A percentile compares a stretch with the other conserved stretches of the same genome.
Conservation (phyloP, 495 filamentous ascomycete species). For the Xylaria telfairii region DNA sequence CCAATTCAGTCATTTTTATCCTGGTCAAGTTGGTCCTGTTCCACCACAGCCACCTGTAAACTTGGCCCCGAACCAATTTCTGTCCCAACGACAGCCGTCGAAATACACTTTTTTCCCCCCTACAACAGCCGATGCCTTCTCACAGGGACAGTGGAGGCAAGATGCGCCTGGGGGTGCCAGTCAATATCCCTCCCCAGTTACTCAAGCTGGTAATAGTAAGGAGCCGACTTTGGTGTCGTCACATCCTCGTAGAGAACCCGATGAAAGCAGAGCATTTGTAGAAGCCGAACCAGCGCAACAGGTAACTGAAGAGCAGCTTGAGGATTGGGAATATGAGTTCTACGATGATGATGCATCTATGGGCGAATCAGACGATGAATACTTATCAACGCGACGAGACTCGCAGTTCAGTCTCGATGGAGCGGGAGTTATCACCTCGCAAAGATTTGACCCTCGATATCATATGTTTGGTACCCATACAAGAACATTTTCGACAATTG, state of each 20-base stretch:
- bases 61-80: conserved; percentile 34
- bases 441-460: conserved; percentile 38
- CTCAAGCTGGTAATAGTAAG: conserved; percentile 25
- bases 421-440: conserved; percentile 46
- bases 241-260: conserved; percentile 21
- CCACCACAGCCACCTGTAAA: conserved; percentile 31
- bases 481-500: conserved; percentile 51
- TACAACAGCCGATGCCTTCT: conserved; percentile 39
- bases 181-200: conserved; percentile 24
- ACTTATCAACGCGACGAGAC: conserved; percentile 31
- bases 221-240: conserved; percentile 13
- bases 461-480: conserved; percentile 46
- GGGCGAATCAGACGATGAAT: conserved; percentile 62
- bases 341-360: conserved; percentile 73
- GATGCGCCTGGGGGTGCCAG: conserved; percentile 24
- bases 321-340: conserved; percentile 48
- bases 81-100: conserved; percentile 36
- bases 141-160: conserved; percentile 39
- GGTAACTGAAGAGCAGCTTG: background rate
- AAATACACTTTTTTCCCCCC: conserved; percentile 44
- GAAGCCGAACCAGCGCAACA: conserved; percentile 27
- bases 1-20: conserved; percentile 39
- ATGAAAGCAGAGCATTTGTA: conserved; percentile 30
- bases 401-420: conserved; percentile 43
- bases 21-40: conserved; percentile 31